These are phyloP conservation scores for Climacium dendroides DNA, from an alignment of 225 moss, liverwort and hornwort genomes.

Conservation along the genomic window DNA sequence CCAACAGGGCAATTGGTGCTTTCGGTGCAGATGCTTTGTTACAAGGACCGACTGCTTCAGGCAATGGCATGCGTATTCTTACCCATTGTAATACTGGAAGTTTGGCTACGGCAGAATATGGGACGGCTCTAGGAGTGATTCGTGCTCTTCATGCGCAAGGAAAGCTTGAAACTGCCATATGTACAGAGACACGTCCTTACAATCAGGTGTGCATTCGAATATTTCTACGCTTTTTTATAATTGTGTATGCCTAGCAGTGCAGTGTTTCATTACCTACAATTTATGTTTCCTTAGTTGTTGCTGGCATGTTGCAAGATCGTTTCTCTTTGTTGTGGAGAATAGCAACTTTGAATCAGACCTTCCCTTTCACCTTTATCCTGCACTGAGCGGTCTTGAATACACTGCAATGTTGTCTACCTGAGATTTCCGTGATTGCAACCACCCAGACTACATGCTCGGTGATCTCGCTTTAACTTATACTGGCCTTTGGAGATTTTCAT, in stretches of 20 bases:
- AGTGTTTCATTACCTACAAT: background rate
- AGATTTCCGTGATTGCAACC: background rate
- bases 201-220: conserved; percentile 39
- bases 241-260: background rate
- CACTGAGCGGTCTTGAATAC: background rate
- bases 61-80: conserved; percentile 50
- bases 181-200: conserved; percentile 89
- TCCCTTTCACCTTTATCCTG: background rate
- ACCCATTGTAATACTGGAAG: conserved; percentile 94
- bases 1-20: conserved; percentile 75
- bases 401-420: background rate
- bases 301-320: background rate
- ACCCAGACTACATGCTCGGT: background rate
- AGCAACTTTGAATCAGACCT: background rate
- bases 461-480: background rate
- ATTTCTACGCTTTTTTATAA: background rate
- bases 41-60: conserved; percentile 1
- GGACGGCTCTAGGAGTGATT: conserved; percentile 89
- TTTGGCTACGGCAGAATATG: conserved; percentile 76
- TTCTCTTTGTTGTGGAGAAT: background rate
- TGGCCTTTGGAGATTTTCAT: background rate
- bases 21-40: conserved; percentile 59
- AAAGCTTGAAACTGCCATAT: conserved; percentile 71
- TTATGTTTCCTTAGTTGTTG: background rate
- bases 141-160: conserved; percentile 61